Percentiles rank a stretch among this genome's conserved stretches.
phyloP scores from a whole-genome alignment of 2,329 filamentous ascomycete genomes.

The Eutypella sp. region DNA sequence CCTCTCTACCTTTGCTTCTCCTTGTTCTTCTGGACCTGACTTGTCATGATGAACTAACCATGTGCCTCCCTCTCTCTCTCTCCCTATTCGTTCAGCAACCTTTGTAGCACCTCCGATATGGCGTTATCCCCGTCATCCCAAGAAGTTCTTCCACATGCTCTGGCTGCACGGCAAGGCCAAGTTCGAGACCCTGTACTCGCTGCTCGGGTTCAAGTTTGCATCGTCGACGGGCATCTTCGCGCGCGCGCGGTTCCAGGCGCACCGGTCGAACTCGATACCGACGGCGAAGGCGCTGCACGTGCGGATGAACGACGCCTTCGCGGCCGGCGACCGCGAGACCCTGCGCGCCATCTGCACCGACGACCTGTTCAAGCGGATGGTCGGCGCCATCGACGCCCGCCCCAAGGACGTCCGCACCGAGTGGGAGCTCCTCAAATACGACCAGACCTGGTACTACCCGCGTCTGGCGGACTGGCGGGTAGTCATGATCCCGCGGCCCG shows the following conservation, averaged over 20 bases:
- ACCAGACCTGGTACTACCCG: slow-evolving; percentile 35
- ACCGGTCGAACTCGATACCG: slow-evolving; percentile 38
- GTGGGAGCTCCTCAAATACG: slow-evolving; percentile 54
- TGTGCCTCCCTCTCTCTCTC: not conserved
- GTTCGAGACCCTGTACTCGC: slow-evolving; percentile 26
- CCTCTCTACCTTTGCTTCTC: too few species aligned
- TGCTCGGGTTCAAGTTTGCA: slow-evolving; percentile 35
- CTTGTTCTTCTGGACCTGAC: too few species aligned
- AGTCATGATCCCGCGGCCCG: slow-evolving; percentile 38
- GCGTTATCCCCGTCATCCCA: slow-evolving; percentile 20
- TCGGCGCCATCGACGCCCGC: slow-evolving; percentile 49
- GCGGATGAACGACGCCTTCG: slow-evolving; percentile 57
- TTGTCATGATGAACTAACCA: not conserved
- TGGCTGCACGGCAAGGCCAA: slow-evolving; percentile 29
- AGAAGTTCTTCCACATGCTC: slow-evolving; percentile 17
- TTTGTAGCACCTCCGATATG: slow-evolving; percentile 24
- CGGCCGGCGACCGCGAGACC: slow-evolving; percentile 47
- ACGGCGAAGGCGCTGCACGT: slow-evolving; percentile 56
- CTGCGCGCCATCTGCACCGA: slow-evolving; percentile 50
- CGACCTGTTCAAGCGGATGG: slow-evolving; percentile 47
- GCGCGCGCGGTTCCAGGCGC: slow-evolving; percentile 39
- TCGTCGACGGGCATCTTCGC: slow-evolving; percentile 37
- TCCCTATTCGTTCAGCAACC: slow-evolving; percentile 14
- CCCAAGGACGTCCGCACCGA: slow-evolving; percentile 36
- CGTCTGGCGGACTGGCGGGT: slow-evolving; percentile 52